Evolutionary conservation across 495 filamentous ascomycete genomes (phyloP).

Genomic region (Thermochaetoides thermophila): DNA sequence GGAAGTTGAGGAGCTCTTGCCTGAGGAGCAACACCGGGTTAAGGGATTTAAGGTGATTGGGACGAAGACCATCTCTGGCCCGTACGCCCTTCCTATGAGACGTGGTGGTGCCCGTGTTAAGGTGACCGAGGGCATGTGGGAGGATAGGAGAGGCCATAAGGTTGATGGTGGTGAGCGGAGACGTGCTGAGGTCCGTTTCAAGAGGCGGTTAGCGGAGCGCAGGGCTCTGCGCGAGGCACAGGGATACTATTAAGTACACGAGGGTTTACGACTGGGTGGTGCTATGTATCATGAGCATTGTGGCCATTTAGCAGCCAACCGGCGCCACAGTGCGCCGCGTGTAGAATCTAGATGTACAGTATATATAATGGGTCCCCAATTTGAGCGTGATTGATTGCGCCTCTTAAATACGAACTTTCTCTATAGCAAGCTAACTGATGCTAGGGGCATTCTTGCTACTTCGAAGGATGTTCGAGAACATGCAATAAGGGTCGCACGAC

Average conservation of each 20-base stretch:
- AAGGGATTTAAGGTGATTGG: slow-evolving; percentile 49
- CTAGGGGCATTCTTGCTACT: too few relatives aligned
- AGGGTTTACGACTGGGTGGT: slow-evolving; percentile 1
- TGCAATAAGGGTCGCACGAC: too few relatives aligned
- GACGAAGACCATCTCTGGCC: slow-evolving; percentile 52
- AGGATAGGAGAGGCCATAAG: slow-evolving; percentile 68
- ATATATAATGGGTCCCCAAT: too few relatives aligned
- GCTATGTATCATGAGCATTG: background rate
- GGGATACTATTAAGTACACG: slow-evolving; percentile 16
- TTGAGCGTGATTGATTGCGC: too few relatives aligned
- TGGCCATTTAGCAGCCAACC: background rate
- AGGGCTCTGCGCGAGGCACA: slow-evolving; percentile 27
- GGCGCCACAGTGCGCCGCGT: slow-evolving; percentile 1
- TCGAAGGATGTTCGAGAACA: too few relatives aligned
- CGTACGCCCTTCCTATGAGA: slow-evolving; percentile 50
- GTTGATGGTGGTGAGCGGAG: slow-evolving; percentile 93
- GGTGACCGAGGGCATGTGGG: slow-evolving; percentile 79
- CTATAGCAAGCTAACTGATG: too few relatives aligned
- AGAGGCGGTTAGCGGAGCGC: slow-evolving; percentile 34
- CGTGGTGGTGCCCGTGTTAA: slow-evolving; percentile 48
- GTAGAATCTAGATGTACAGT: slow-evolving; percentile 15
- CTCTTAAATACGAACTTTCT: too few relatives aligned
- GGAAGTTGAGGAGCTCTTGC: slow-evolving; percentile 26
- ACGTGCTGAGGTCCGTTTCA: slow-evolving; percentile 59
- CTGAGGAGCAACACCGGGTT: slow-evolving; percentile 34